A percentile compares a stretch with the other conserved stretches of the same genome.
Conservation (phyloP, 2,329 filamentous ascomycete species). For the Trichoderma arundinaceum region DNA sequence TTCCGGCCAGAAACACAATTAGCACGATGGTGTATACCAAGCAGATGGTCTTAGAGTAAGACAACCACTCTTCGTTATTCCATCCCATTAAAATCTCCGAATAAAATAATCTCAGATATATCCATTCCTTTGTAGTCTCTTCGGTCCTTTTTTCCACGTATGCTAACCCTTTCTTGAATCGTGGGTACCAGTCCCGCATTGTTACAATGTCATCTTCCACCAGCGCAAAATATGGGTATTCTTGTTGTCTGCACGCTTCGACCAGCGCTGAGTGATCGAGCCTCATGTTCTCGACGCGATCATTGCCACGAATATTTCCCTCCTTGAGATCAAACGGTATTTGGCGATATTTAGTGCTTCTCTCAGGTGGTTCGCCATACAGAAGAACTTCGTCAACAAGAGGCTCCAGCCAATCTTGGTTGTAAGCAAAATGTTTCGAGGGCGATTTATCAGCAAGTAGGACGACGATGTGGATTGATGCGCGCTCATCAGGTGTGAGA, state of each 20-base stretch:
- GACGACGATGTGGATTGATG: conserved; percentile 43
- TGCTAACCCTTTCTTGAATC: conserved; percentile 39
- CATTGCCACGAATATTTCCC: conserved; percentile 38
- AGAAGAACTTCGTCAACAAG: conserved; percentile 45
- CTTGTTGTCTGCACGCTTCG: conserved; percentile 41
- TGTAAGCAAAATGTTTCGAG: conserved; percentile 41
- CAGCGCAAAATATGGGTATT: conserved; percentile 45
- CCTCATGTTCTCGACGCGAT: conserved; percentile 44
- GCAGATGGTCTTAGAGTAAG: conserved; percentile 40
- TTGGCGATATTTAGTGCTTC: conserved; percentile 29
- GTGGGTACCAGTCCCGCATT: conserved; percentile 44
- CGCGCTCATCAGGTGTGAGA: conserved; percentile 42
- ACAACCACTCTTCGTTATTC: conserved; percentile 46
- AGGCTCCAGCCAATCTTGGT: conserved; percentile 41
- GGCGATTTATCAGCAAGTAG: conserved; percentile 46
- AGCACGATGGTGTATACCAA: conserved; percentile 39
- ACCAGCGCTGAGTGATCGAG: conserved; percentile 45
- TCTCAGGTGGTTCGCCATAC: conserved; percentile 36
- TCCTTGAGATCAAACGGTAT: conserved; percentile 38
- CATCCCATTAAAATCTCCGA: conserved; percentile 48
- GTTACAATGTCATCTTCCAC: conserved; percentile 48
- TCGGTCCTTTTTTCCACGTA: conserved; percentile 39
- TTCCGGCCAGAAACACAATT: conserved; percentile 32
- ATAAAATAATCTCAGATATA: conserved; percentile 49
- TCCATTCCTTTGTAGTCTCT: conserved; percentile 39